Evolutionary conservation across 148 eudicot species (phyloP).

Genomic region (Chenopodium quinoa): DNA sequence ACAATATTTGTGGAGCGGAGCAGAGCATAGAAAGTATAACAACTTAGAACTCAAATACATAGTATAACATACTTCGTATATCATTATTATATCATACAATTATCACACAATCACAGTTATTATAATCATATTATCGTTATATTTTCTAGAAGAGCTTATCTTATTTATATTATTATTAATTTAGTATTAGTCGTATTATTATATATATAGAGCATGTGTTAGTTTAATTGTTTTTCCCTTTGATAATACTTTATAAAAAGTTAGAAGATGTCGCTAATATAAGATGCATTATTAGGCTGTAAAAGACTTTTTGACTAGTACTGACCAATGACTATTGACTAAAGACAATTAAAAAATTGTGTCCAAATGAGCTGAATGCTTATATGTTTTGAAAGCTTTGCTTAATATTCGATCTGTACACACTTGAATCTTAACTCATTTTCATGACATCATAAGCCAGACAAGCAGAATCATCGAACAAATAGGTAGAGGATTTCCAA

Average conservation of each 20-base stretch:
- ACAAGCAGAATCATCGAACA: not conserved
- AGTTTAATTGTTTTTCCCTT: no score
- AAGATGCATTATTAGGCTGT: conserved; percentile 1
- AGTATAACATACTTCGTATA: no score
- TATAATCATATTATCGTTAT: not conserved
- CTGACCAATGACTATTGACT: conserved; percentile 7
- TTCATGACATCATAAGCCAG: not conserved
- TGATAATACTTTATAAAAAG: no score
- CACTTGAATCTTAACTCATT: conserved; percentile 11
- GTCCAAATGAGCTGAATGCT: conserved; percentile 29
- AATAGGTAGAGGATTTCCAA: not conserved
- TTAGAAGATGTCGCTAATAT: not conserved
- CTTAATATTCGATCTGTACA: not conserved
- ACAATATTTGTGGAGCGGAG: no score
- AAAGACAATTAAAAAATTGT: not conserved
- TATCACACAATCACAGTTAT: no score
- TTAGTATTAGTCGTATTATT: no score
- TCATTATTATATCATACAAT: no score
- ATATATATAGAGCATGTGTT: no score
- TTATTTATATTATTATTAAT: no score
- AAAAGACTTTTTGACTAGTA: not conserved
- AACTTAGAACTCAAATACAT: no score
- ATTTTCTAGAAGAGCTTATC: not conserved
- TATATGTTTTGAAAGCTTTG: not conserved
- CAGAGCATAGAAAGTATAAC: no score